Evolutionary conservation across 495 filamentous ascomycete species (phyloP).

Genomic region (Neurospora pannonica): DNA sequence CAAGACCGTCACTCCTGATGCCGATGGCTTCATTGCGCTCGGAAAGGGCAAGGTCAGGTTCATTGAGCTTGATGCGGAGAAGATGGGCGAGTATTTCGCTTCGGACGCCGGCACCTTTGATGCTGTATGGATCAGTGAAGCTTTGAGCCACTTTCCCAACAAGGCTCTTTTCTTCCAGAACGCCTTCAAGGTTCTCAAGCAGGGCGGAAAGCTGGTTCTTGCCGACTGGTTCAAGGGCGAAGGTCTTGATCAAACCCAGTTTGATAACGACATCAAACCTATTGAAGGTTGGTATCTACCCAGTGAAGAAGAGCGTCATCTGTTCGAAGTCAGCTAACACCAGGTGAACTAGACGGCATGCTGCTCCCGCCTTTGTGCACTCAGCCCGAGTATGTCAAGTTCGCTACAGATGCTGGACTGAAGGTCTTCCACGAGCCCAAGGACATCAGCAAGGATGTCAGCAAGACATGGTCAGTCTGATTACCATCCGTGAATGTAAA

Average conservation of each 20-base stretch:
- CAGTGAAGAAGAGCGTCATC: neutral
- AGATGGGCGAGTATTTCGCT: slow-evolving; percentile 42
- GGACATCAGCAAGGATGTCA: slow-evolving; percentile 47
- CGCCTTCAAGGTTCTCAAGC: slow-evolving; percentile 29
- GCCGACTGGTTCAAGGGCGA: slow-evolving; percentile 50
- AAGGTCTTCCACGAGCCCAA: slow-evolving; percentile 32
- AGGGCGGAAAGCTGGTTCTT: slow-evolving; percentile 39
- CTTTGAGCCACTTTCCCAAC: slow-evolving; percentile 47
- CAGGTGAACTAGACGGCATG: slow-evolving; percentile 40
- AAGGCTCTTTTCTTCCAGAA: slow-evolving; percentile 48
- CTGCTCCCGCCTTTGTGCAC: slow-evolving; percentile 44
- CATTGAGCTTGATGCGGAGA: slow-evolving; percentile 50
- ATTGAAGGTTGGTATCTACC: slow-evolving; percentile 35
- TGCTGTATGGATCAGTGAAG: slow-evolving; percentile 50
- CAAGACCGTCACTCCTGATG: neutral
- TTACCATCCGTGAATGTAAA: too few relatives aligned
- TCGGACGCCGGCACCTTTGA: slow-evolving; percentile 30
- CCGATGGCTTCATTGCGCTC: slow-evolving; percentile 23
- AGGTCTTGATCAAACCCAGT: slow-evolving; percentile 28
- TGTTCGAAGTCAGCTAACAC: neutral
- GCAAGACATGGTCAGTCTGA: slow-evolving; percentile 45
- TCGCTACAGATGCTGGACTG: slow-evolving; percentile 37
- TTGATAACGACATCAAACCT: slow-evolving; percentile 42
- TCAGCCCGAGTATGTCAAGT: slow-evolving; percentile 37
- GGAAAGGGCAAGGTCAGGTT: slow-evolving; percentile 37